Conservation (phyloP, 768 basidiomycete species). For the Pseudohyphozyma bogoriensis region DNA sequence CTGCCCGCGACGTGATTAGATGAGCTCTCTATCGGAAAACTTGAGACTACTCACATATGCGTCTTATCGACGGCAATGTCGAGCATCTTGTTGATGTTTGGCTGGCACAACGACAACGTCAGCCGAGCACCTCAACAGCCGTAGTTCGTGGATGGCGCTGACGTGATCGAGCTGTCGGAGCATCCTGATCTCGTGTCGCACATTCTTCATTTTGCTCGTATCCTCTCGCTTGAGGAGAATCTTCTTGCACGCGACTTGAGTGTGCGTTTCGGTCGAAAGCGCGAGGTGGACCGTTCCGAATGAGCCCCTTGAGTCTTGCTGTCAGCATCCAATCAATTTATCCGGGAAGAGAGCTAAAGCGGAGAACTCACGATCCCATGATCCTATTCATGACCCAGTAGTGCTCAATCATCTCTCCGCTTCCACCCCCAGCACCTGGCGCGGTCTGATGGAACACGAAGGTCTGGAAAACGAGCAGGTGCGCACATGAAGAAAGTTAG, state of each 20-base stretch:
- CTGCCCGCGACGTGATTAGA: background rate
- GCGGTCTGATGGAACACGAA: background rate
- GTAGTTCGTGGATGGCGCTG: background rate
- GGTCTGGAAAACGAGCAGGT: background rate
- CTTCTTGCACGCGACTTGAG: slow-evolving; percentile 23
- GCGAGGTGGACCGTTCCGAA: background rate
- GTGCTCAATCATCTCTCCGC: slow-evolving; percentile 5
- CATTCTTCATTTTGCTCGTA: background rate
- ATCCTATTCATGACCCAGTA: slow-evolving; percentile 7
- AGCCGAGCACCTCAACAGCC: no score
- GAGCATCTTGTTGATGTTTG: slow-evolving; percentile 24
- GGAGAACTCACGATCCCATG: slow-evolving; percentile 4
- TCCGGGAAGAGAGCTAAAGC: background rate
- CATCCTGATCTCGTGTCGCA: slow-evolving; percentile 17
- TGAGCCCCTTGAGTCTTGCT: background rate
- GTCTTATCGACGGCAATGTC: slow-evolving; percentile 2
- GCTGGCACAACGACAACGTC: background rate
- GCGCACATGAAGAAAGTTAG: background rate
- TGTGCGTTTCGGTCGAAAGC: slow-evolving; percentile 1
- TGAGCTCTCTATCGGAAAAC: background rate
- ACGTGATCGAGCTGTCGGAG: slow-evolving; percentile 12
- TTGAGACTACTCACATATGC: background rate
- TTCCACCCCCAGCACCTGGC: no score
- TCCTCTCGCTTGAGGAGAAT: background rate
- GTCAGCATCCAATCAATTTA: background rate